Percentiles rank a stretch among this genome's conserved stretches.
These are phyloP conservation scores for Phlegmacium glaucopus DNA, from an alignment of 768 basidiomycete species.

Conservation along the genomic window DNA sequence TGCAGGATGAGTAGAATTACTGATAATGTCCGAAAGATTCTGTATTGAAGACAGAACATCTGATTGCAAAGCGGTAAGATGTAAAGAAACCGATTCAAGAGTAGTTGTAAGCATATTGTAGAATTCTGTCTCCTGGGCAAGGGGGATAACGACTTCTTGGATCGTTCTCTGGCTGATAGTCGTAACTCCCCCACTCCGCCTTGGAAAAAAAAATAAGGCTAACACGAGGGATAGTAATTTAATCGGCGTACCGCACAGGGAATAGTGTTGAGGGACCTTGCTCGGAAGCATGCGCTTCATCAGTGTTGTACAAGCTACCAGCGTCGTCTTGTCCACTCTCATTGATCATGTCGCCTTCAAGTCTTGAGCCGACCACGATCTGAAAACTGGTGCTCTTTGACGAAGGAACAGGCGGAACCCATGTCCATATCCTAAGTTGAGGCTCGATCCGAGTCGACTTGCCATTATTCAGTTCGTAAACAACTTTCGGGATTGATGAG, in stretches of 20 bases:
- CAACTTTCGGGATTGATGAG: slow-evolving; percentile 27
- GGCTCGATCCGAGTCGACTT: slow-evolving; percentile 51
- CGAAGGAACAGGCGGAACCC: slow-evolving; percentile 7
- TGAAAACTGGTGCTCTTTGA: background rate
- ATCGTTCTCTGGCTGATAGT: background rate
- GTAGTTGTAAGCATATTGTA: slow-evolving; percentile 67
- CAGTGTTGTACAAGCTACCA: too few species aligned
- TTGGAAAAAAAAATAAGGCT: too few species aligned
- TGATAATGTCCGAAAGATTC: slow-evolving; percentile 35
- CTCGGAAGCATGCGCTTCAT: too few species aligned
- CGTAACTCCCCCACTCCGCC: too few species aligned
- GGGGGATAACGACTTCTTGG: slow-evolving; percentile 69
- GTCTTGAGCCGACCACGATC: background rate
- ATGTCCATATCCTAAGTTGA: slow-evolving; percentile 50
- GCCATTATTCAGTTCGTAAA: slow-evolving; percentile 52
- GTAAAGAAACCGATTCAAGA: slow-evolving; percentile 46
- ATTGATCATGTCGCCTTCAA: too few species aligned
- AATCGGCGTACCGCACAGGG: too few species aligned
- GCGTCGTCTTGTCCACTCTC: too few species aligned
- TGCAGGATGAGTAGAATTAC: slow-evolving; percentile 39
- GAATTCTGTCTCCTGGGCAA: slow-evolving; percentile 79
- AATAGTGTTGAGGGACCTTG: too few species aligned
- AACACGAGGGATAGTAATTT: too few species aligned
- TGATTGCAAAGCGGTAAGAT: slow-evolving; percentile 49
- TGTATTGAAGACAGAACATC: slow-evolving; percentile 43